A percentile compares a stretch with the other conserved stretches of the same genome.
Evolutionary conservation across 805 yeast genomes (phyloP).

Genomic region (Lipomyces orientalis): DNA sequence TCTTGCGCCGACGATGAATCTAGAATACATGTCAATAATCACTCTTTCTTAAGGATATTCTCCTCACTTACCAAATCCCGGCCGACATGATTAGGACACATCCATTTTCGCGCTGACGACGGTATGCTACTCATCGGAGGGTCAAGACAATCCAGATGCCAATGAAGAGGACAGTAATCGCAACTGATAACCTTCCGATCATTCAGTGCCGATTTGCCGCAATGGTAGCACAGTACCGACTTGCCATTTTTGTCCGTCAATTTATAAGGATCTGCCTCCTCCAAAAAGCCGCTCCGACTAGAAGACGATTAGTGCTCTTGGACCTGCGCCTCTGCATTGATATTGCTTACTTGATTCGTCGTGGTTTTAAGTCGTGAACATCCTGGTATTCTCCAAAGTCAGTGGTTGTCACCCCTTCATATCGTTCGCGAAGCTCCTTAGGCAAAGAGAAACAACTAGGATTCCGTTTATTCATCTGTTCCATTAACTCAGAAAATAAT

Average conservation of each 20-base stretch:
- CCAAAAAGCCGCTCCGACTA: constrained; percentile 51
- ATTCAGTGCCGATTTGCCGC: constrained; percentile 71
- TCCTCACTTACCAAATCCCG: constrained; percentile 26
- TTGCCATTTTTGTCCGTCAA: constrained; percentile 72
- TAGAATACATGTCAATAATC: constrained; percentile 35
- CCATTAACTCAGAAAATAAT: constrained; percentile 62
- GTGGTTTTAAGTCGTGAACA: constrained; percentile 32
- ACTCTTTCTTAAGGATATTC: neutral
- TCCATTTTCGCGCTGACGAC: constrained; percentile 79
- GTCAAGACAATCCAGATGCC: constrained; percentile 88
- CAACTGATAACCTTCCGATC: constrained; percentile 69
- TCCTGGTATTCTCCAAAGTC: constrained; percentile 74
- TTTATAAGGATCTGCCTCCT: constrained; percentile 63
- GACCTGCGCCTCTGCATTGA: neutral
- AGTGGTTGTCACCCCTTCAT: constrained; percentile 72
- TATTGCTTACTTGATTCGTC: constrained; percentile 26
- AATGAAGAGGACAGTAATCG: constrained; percentile 79
- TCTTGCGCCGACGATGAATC: constrained; percentile 52
- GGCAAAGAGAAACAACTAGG: constrained; percentile 77
- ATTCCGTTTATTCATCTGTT: constrained; percentile 62
- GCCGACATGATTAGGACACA: constrained; percentile 81
- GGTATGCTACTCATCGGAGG: constrained; percentile 78
- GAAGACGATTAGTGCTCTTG: constrained; percentile 8
- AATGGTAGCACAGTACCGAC: constrained; percentile 73
- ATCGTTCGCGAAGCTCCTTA: constrained; percentile 66